Evolutionary conservation across 1,284 basidiomycete genomes (phyloP).

Genomic region (Puccinia polysora): DNA sequence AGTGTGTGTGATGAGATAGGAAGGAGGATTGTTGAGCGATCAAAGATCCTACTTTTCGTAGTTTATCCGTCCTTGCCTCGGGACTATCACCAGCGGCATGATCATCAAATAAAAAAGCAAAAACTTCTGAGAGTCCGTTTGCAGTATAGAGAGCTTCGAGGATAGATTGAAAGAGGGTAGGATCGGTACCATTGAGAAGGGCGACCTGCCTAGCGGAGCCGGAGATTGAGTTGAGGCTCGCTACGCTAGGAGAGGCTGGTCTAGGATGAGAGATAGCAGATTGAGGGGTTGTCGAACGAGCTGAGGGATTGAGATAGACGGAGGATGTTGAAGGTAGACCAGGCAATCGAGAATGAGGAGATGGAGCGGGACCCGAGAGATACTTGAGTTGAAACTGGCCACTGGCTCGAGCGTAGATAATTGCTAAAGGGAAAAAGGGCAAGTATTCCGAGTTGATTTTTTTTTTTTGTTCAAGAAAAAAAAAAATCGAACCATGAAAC

Average conservation of each 20-base stretch:
- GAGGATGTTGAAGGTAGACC: constrained; percentile 19
- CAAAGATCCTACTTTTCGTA: constrained; percentile 14
- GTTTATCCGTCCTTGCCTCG: constrained; percentile 38
- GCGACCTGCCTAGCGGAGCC: constrained; percentile 44
- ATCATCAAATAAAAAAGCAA: constrained; percentile 72
- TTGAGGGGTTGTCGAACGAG: constrained; percentile 35
- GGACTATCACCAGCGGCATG: constrained; percentile 38
- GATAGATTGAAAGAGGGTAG: constrained; percentile 44
- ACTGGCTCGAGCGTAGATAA: constrained; percentile 41
- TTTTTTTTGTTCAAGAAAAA: too few species aligned
- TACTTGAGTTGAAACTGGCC: constrained; percentile 44
- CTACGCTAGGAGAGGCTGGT: constrained; percentile 17
- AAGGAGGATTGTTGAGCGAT: neutral
- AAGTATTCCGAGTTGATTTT: too few species aligned
- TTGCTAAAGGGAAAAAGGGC: constrained; percentile 28
- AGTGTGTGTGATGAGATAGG: neutral
- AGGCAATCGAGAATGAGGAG: constrained; percentile 39
- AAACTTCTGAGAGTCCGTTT: constrained; percentile 75
- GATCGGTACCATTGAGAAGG: constrained; percentile 40
- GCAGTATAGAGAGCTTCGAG: constrained; percentile 83
- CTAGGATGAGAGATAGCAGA: constrained; percentile 23
- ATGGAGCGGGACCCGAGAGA: constrained; percentile 28
- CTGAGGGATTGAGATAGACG: constrained; percentile 16
- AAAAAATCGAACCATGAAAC: too few species aligned
- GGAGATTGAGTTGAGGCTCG: constrained; percentile 36